Evolutionary conservation across 352 stramenopile genomes (phyloP), one percentile per base, ranked within the genome.

Genomic region (Stramenopiles sp.): DNA sequence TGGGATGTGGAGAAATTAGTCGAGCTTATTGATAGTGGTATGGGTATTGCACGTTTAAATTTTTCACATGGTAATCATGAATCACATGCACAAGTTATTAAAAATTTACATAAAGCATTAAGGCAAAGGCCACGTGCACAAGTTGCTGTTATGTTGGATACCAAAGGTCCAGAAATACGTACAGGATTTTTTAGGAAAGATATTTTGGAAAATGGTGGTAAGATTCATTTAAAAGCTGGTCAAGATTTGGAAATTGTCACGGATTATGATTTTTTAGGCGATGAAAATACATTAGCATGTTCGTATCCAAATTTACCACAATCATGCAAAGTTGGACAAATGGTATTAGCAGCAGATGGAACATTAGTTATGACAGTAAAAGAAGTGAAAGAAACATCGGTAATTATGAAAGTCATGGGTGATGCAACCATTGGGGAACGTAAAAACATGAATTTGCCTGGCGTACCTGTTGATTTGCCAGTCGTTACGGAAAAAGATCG

Each of bases 11-110:
- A 43, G 32, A 85, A 87, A 13, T 73, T 92, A 65, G 63, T 85
- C 63, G 80, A 88, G 29, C 81, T 90, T 31, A 85, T 90, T 0
- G 38, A 85, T 84, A 86, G 84, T 78, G 95, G 95, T 80, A 97
- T 99, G 92, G 95, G 94, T 81, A 89, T 98, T 20, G 97, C 97
- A 82, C 89, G 96, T 69, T 89, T 99, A 79, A 99, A 99, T 86
- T 99, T 99, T 86, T 98, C 93, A 63, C 96, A 99, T 86, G 96
- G 95, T 63, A 97, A 97, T 78, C 93, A 95, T 80, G 92, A 93
- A 78, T 93, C 81, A 69, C 88, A 91, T 82, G 83, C 83, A 63
- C 86, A 90, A 78, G 89, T 85, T 30, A 85, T 92, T 76, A 88
- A 85, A 78, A 85, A 86, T 78, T 83, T 92, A 31, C 87, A 87